These are phyloP conservation scores for Neurospora crassa DNA, from an alignment of 2,329 filamentous ascomycete genomes.

Conservation along the genomic window DNA sequence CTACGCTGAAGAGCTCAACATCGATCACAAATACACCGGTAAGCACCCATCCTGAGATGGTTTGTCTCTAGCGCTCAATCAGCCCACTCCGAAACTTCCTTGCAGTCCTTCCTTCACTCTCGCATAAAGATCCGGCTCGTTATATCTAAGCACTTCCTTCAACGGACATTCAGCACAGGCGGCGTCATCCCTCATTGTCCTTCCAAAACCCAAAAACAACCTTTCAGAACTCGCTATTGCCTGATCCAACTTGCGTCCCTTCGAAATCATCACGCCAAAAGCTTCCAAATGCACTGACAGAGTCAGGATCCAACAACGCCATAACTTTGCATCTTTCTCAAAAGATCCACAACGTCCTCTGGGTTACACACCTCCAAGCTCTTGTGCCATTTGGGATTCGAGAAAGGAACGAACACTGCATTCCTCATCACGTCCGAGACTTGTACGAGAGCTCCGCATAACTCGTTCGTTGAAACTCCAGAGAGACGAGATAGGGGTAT, in stretches of 20 bases:
- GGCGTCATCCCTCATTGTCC: too few species aligned
- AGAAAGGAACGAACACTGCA: background rate
- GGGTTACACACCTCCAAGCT: background rate
- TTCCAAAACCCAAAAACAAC: too few species aligned
- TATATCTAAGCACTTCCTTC: background rate
- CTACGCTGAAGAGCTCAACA: background rate
- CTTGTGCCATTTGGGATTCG: background rate
- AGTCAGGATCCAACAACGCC: too few species aligned
- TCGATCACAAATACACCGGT: background rate
- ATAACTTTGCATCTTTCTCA: background rate
- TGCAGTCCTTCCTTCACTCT: background rate
- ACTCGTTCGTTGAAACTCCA: background rate
- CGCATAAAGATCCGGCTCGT: background rate
- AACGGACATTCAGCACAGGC: too few species aligned
- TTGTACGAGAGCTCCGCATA: background rate
- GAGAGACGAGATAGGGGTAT: background rate
- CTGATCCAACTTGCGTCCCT: too few species aligned
- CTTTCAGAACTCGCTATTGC: too few species aligned
- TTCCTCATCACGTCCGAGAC: background rate
- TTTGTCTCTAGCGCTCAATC: background rate
- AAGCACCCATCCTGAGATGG: background rate
- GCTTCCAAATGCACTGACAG: too few species aligned
- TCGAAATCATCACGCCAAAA: too few species aligned
- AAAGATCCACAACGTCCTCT: background rate
- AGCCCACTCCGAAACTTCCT: background rate